These are phyloP conservation scores for Aspergillus quadrilineatus DNA, from an alignment of 2,329 filamentous ascomycete genomes.

Conservation along the genomic window DNA sequence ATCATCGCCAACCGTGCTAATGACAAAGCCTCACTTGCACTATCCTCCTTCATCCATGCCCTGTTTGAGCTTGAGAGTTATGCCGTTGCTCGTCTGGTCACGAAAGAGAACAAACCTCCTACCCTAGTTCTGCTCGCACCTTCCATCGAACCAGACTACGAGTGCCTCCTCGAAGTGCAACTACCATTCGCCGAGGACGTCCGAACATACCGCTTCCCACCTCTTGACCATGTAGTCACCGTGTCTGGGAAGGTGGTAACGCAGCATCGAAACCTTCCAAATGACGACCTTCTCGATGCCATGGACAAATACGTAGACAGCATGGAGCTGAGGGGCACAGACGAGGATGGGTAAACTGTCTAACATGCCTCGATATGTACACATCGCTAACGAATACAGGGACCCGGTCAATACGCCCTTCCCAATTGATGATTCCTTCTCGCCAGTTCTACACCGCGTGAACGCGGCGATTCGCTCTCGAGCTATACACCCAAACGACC, in stretches of 20 bases:
- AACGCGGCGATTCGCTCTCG: slow-evolving; percentile 81
- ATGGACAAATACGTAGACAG: slow-evolving; percentile 92
- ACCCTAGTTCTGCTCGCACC: slow-evolving; percentile 76
- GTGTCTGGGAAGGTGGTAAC: slow-evolving; percentile 77
- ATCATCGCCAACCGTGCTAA: slow-evolving; percentile 76
- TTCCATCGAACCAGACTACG: slow-evolving; percentile 72
- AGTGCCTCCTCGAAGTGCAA: slow-evolving; percentile 85
- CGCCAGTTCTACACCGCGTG: slow-evolving; percentile 82
- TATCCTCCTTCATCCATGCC: slow-evolving; percentile 87
- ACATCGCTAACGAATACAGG: slow-evolving; percentile 30
- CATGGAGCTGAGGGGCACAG: slow-evolving; percentile 77
- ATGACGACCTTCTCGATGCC: slow-evolving; percentile 67
- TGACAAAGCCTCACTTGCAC: slow-evolving; percentile 75
- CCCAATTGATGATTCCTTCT: slow-evolving; percentile 76
- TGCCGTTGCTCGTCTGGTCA: slow-evolving; percentile 79
- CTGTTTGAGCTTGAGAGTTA: slow-evolving; percentile 82
- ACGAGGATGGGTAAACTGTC: slow-evolving; percentile 69
- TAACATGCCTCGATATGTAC: background rate
- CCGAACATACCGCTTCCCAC: slow-evolving; percentile 85
- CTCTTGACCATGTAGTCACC: slow-evolving; percentile 81
- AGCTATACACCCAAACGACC: slow-evolving; percentile 69
- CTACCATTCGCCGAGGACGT: slow-evolving; percentile 93
- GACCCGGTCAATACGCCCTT: slow-evolving; percentile 64
- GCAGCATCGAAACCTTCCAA: slow-evolving; percentile 81
- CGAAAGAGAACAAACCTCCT: slow-evolving; percentile 79